A percentile compares a stretch with the other conserved stretches of the same genome.
Evolutionary conservation across 2,329 filamentous ascomycete species (phyloP).

Genomic region (Cladosporium colombiae): DNA sequence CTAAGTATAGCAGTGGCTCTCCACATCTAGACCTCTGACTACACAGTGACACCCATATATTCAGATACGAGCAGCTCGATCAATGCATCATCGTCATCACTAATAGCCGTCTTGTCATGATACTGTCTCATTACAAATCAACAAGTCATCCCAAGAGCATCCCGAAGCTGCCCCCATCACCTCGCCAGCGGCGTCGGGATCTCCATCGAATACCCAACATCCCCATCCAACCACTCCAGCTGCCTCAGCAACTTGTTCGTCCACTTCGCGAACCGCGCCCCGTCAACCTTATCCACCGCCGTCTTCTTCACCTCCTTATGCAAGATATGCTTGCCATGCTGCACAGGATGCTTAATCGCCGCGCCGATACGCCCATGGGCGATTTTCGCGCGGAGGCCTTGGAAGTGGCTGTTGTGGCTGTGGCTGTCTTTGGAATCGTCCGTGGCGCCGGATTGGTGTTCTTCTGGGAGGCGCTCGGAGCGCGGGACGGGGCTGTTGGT

Average conservation of each 20-base stretch:
- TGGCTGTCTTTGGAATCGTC: neutral
- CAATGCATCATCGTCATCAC: no score
- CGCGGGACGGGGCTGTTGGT: neutral
- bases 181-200: neutral
- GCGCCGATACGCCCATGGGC: neutral
- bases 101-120: no score
- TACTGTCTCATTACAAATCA: no score
- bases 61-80: no score
- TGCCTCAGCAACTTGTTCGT: slow-evolving; percentile 15
- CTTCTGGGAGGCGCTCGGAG: neutral
- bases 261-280: slow-evolving; percentile 18
- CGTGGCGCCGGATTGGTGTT: neutral
- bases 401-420: neutral
- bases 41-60: no score
- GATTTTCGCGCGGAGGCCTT: slow-evolving; percentile 1
- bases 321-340: neutral
- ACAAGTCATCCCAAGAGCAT: no score
- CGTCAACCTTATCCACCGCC: slow-evolving; percentile 16
- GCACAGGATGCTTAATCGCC: slow-evolving; percentile 1
- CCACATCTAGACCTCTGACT: no score
- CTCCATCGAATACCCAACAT: slow-evolving; percentile 16
- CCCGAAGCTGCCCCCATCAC: no score
- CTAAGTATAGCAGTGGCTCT: neutral
- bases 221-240: slow-evolving; percentile 16
- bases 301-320: slow-evolving; percentile 16